A percentile compares a stretch with the other conserved stretches of the same genome.
These are phyloP conservation scores for Brasenia schreberi DNA, from an alignment of 164 flowering plant genomes.

Conservation along the genomic window DNA sequence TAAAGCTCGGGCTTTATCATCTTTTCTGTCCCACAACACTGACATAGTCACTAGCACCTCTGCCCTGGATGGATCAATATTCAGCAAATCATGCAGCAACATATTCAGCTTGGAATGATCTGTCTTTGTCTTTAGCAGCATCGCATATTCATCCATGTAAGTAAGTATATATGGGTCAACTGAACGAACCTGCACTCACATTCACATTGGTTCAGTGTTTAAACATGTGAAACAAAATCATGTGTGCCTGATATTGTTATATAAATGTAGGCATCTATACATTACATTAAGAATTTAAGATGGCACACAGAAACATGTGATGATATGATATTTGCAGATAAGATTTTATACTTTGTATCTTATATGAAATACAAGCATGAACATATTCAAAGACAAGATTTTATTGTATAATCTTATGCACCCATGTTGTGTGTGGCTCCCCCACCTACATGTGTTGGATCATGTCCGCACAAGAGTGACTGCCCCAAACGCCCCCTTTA, in stretches of 20 bases:
- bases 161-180: constrained; percentile 73
- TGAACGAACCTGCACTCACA: constrained; percentile 53
- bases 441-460: too few relatives aligned
- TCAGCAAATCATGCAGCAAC: constrained; percentile 78
- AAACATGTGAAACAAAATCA: neutral
- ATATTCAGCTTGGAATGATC: constrained; percentile 69
- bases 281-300: neutral
- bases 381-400: too few relatives aligned
- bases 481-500: neutral
- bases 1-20: constrained; percentile 60
- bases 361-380: too few relatives aligned
- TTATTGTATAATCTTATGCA: too few relatives aligned
- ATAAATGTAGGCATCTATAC: neutral
- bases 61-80: constrained; percentile 66
- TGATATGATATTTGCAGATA: too few relatives aligned
- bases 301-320: too few relatives aligned
- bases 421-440: too few relatives aligned
- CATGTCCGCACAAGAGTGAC: too few relatives aligned
- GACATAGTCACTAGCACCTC: constrained; percentile 89
- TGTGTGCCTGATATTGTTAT: neutral
- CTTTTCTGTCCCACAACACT: constrained; percentile 87
- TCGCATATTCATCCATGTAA: constrained; percentile 98
- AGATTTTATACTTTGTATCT: too few relatives aligned
- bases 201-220: too few relatives aligned
- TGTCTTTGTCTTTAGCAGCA: constrained; percentile 79